Base-by-base conservation (phyloP, 208 protist genomes). In the Trypanosoma brucei region DNA sequence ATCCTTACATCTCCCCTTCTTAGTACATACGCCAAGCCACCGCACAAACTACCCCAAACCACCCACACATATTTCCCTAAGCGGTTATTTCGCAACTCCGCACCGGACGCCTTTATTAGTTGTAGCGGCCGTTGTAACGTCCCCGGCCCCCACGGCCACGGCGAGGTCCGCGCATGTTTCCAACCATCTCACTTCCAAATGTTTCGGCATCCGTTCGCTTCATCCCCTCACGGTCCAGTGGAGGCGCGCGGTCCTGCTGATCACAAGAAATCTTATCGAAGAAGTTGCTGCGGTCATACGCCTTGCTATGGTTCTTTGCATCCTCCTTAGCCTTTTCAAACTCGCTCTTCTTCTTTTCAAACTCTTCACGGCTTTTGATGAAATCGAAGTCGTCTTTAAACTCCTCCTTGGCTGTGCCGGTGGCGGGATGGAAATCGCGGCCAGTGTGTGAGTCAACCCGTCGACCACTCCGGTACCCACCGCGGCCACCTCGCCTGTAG, bases 351-450 rank as follows among this genome's bases (percentile, higher is more conserved):
- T 93, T 93, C 78, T 85, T 89, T 81, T 94, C 88, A 55, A 96
- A 92, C 79, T 93, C 85, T 78, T 93, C 81, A 30, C 79, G 75
- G 63, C 71, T 78, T 78, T 91, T 90, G 33, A 53, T 52, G 72
- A 96, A 96, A 71, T 96, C 90, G 71, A 96, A 96, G 46, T 96
- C 90, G 45, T 85, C 87, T 48, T 93, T 84, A 66, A 96, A 92
- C 72, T 88, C 74, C 70, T 90, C 86, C 65, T 87, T 84, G 45
- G 74, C 67, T n/a, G 70, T 67, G 30, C 77, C 79, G 1, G 71
- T 75, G 48, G 74, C 76, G 8, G 77, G 76, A 55, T 74, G 70
- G 68, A 94, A 94, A 66, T 96, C 86, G 69, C 78, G 80, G 3
- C 91, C 91, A 2, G 91, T 96, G 87, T 96, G 91, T 44, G 39